phyloP scores from a whole-genome alignment of 371 early-diverging fungal genomes.

The Nematocida homosporus region DNA sequence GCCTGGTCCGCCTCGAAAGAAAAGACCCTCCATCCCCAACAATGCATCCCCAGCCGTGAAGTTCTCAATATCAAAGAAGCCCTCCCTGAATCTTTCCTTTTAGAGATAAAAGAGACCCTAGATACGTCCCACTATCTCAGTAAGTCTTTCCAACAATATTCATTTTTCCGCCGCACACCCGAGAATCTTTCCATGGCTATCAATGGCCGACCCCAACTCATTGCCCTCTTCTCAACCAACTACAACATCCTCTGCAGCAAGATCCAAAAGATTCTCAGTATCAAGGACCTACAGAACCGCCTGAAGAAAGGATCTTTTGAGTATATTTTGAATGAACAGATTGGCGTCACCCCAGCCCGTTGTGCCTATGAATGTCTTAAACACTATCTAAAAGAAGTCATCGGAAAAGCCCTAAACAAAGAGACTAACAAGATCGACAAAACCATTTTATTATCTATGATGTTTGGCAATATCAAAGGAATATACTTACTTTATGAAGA shows the following conservation, averaged over 20 bases:
- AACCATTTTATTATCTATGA: not conserved
- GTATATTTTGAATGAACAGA: slow-evolving; percentile 46
- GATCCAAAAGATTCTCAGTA: slow-evolving; percentile 42
- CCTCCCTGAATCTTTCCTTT: slow-evolving; percentile 16
- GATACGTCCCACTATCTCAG: slow-evolving; percentile 13
- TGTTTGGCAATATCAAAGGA: slow-evolving; percentile 41
- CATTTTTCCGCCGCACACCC: slow-evolving; percentile 42
- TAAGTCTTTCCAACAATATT: slow-evolving; percentile 46
- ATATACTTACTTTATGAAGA: slow-evolving; percentile 36
- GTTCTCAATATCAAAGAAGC: slow-evolving; percentile 20
- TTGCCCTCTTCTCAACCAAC: slow-evolving; percentile 46
- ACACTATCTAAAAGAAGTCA: slow-evolving; percentile 41
- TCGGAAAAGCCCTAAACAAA: slow-evolving; percentile 13
- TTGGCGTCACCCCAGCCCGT: slow-evolving; percentile 22
- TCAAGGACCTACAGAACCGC: slow-evolving; percentile 38
- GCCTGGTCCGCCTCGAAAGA: not conserved
- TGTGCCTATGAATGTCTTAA: slow-evolving; percentile 22
- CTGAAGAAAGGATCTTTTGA: slow-evolving; percentile 52
- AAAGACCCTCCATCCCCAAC: not conserved
- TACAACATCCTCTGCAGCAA: slow-evolving; percentile 48
- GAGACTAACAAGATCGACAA: slow-evolving; percentile 22
- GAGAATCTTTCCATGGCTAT: slow-evolving; percentile 44
- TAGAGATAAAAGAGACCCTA: slow-evolving; percentile 24
- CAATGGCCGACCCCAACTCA: slow-evolving; percentile 34
- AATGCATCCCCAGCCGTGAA: not conserved